A percentile compares a stretch with the other conserved stretches of the same genome.
Evolutionary conservation across 2,329 filamentous ascomycete genomes (phyloP).

Genomic region (Aspergillus proliferans): DNA sequence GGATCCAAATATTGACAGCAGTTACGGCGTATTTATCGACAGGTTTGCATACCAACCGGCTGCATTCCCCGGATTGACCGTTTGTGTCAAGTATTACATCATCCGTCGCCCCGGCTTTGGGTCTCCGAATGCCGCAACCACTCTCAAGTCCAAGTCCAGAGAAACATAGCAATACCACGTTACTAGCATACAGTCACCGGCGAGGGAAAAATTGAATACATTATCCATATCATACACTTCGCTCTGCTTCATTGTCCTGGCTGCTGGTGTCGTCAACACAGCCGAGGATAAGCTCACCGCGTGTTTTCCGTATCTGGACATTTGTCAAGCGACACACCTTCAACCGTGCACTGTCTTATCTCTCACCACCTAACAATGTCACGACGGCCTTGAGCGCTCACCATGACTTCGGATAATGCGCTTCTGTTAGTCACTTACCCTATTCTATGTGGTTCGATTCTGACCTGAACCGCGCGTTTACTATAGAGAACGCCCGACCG

Average conservation of each 20-base stretch:
- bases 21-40: too few relatives aligned
- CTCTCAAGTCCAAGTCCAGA: too few relatives aligned
- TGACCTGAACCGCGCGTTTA: constrained; percentile 8
- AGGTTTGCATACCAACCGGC: too few relatives aligned
- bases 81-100: constrained; percentile 29
- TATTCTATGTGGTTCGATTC: constrained; percentile 6
- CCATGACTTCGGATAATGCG: constrained; percentile 38
- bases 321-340: background rate
- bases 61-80: constrained; percentile 23
- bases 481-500: constrained; percentile 58
- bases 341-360: background rate
- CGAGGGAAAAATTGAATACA: too few relatives aligned
- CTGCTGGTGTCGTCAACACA: background rate
- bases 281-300: background rate
- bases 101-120: constrained; percentile 16
- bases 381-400: constrained; percentile 25
- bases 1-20: too few relatives aligned
- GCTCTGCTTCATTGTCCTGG: background rate
- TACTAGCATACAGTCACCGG: too few relatives aligned
- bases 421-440: constrained; percentile 26
- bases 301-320: background rate
- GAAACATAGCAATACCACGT: too few relatives aligned
- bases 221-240: background rate
- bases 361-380: constrained; percentile 23
- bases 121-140: too few relatives aligned